phyloP scores from a whole-genome alignment of 139 green algal species.

The Chlamydomonas schloesseri region DNA sequence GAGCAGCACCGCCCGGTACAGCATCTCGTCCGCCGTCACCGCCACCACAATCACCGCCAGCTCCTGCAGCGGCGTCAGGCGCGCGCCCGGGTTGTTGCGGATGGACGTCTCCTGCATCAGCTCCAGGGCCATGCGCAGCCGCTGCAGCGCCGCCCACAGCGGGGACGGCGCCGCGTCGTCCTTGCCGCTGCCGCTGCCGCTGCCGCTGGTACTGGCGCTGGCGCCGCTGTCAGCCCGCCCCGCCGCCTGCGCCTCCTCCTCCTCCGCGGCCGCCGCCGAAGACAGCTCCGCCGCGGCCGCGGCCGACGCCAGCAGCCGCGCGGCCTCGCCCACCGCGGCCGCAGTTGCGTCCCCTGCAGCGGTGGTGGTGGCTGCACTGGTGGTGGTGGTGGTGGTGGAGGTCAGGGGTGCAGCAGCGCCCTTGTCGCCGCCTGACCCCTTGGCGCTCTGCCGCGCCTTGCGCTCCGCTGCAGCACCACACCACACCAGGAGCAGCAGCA shows the following conservation, averaged over 20 bases:
- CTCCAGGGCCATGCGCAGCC: constrained; percentile 49
- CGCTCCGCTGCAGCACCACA: no score
- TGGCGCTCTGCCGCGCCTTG: no score
- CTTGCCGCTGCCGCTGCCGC: background rate
- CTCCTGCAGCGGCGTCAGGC: constrained; percentile 37
- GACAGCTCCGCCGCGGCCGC: no score
- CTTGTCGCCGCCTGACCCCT: no score
- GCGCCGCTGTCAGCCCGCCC: background rate
- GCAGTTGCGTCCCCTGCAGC: no score
- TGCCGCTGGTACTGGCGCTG: background rate
- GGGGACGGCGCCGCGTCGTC: background rate
- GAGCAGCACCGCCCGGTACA: constrained; percentile 69
- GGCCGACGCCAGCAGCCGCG: no score
- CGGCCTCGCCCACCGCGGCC: no score
- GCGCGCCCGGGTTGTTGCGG: constrained; percentile 44
- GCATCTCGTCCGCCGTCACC: constrained; percentile 70
- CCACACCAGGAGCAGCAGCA: no score
- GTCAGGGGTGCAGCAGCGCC: no score
- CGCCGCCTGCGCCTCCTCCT: background rate
- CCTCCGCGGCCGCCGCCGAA: background rate
- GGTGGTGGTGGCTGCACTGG: no score
- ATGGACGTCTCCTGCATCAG: constrained; percentile 53
- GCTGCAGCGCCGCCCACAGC: background rate
- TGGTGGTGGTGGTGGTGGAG: no score
- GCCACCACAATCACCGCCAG: constrained; percentile 32